These are phyloP conservation scores for Ustilago tritici DNA, from an alignment of 1,284 basidiomycete species.

Conservation along the genomic window DNA sequence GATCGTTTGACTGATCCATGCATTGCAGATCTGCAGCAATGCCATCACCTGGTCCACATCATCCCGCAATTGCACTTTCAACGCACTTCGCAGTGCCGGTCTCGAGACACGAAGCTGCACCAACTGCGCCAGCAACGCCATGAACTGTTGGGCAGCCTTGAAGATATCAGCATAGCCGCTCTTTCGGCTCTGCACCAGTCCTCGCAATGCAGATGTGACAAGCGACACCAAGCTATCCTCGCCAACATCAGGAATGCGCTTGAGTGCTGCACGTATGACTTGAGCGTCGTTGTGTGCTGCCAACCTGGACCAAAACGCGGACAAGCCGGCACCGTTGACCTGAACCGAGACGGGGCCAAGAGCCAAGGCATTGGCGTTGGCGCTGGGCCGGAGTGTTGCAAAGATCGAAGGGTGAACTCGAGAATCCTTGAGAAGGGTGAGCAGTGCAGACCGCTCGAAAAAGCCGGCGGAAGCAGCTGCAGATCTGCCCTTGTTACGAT, in stretches of 20 bases:
- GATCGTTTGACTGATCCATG: constrained; percentile 43
- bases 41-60: constrained; percentile 39
- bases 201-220: constrained; percentile 27
- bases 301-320: constrained; percentile 37
- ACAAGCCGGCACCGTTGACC: constrained; percentile 11
- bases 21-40: constrained; percentile 45
- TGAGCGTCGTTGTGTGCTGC: constrained; percentile 30
- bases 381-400: constrained; percentile 12
- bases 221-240: constrained; percentile 34
- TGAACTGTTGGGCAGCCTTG: constrained; percentile 15
- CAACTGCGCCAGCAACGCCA: constrained; percentile 25
- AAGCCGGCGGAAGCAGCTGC: neutral
- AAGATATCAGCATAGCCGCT: constrained; percentile 1
- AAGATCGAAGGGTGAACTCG: constrained; percentile 39
- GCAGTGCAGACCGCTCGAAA: constrained; percentile 19
- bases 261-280: constrained; percentile 22
- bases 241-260: constrained; percentile 29
- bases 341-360: constrained; percentile 13
- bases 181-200: constrained; percentile 17
- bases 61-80: constrained; percentile 39
- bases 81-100: constrained; percentile 36
- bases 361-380: neutral
- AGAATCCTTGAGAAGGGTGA: constrained; percentile 21
- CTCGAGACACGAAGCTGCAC: constrained; percentile 35
- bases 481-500: constrained; percentile 14